These are phyloP conservation scores for Umbelopsis isabellina DNA, from an alignment of 192 early-diverging fungal genomes.

Conservation along the genomic window DNA sequence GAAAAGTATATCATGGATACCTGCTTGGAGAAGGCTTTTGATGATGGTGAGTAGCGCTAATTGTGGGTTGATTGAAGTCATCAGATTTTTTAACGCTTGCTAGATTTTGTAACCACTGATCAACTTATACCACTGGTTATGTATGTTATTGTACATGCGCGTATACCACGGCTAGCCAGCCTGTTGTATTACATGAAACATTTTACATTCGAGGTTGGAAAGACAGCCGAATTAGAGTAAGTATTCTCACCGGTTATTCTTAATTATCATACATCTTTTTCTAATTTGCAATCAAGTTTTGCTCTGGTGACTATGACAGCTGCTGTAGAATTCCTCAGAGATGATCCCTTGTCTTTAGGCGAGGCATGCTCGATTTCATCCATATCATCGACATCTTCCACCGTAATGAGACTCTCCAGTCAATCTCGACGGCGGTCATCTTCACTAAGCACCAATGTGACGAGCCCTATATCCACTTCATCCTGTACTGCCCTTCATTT, in stretches of 20 bases:
- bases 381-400: slow-evolving; percentile 25
- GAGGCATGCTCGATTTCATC: slow-evolving; percentile 27
- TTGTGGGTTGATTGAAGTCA: background rate
- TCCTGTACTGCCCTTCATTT: background rate
- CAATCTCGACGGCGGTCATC: background rate
- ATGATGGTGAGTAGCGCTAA: background rate
- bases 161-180: slow-evolving; percentile 47
- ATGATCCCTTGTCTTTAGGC: slow-evolving; percentile 48
- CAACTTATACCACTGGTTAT: slow-evolving; percentile 59
- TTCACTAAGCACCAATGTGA: slow-evolving; percentile 9
- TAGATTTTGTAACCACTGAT: slow-evolving; percentile 52
- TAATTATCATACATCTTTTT: too few relatives aligned
- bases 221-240: background rate
- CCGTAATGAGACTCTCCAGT: slow-evolving; percentile 1
- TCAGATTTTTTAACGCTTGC: slow-evolving; percentile 18
- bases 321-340: slow-evolving; percentile 51
- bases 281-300: slow-evolving; percentile 37
- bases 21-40: background rate
- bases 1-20: slow-evolving; percentile 41
- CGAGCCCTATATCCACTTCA: background rate
- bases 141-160: slow-evolving; percentile 50
- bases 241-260: background rate
- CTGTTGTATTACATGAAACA: slow-evolving; percentile 53
- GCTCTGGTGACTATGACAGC: slow-evolving; percentile 54
- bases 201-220: slow-evolving; percentile 42